A percentile compares a stretch with the other conserved stretches of the same genome.
Evolutionary conservation across 257 asterid genomes (phyloP).

Genomic region (Solanum paucissectum): DNA sequence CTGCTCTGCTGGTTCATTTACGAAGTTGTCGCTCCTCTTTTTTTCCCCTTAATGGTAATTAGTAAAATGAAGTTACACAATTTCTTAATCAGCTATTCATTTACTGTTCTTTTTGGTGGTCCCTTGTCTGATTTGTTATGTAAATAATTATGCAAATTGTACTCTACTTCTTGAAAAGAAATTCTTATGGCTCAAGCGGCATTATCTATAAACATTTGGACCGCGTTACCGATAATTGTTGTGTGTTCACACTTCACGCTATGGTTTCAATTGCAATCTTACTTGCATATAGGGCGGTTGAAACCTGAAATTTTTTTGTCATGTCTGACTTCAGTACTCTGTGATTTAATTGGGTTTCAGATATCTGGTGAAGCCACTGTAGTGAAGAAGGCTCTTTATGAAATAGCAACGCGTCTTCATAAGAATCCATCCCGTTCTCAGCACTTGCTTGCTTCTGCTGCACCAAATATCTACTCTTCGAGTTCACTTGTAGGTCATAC

Average conservation of each 20-base stretch:
- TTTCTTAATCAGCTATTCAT: not conserved
- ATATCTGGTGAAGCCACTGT: slow-evolving; percentile 69
- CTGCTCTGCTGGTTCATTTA: not conserved
- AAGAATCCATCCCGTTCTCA: slow-evolving; percentile 91
- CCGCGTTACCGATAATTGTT: not conserved
- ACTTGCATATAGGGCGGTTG: not conserved
- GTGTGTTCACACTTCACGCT: not conserved
- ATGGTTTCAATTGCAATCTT: not conserved
- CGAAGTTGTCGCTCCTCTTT: not conserved
- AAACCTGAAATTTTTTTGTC: not conserved
- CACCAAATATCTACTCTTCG: slow-evolving; percentile 44
- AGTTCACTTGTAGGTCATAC: slow-evolving; percentile 58
- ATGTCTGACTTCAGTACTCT: not conserved
- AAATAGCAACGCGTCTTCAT: slow-evolving; percentile 71
- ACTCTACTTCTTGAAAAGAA: not conserved
- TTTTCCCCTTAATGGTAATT: not conserved
- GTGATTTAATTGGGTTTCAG: slow-evolving; percentile 23
- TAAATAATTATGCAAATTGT: not conserved
- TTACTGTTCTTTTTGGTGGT: not conserved
- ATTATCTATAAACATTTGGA: not conserved
- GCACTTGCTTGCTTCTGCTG: slow-evolving; percentile 70
- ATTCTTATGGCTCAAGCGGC: not conserved
- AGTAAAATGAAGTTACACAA: not conserved
- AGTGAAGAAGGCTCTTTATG: slow-evolving; percentile 75
- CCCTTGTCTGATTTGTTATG: not conserved